Base-by-base conservation (phyloP, 495 filamentous ascomycete species). In the Friedmanniomyces simplex region DNA sequence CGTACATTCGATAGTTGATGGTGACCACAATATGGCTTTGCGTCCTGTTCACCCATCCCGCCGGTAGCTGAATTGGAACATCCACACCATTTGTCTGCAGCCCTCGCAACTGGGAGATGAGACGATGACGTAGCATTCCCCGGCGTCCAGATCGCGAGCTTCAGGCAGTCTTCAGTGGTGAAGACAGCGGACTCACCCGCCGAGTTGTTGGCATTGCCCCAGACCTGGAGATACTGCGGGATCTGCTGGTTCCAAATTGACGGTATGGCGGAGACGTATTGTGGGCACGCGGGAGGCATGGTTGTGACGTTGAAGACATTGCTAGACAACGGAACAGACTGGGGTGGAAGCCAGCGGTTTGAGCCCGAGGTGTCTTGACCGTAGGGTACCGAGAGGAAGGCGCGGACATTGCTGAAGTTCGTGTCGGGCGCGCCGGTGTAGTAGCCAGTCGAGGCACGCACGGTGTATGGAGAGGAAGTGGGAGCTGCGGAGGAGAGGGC, bases 1-100 rank as follows among this genome's bases (percentile, higher is more conserved):
- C 28, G 3, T 32, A 32, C 28, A 84, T 62, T 10, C 83, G 81
- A 65, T 86, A 85, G 67, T 63, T 69, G 43, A 83, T 75, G 5
- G 74, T 73, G 18, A 85, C 79, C 54, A 85, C 77, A 24, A 87
- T 73, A 25, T 84, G 72, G 36, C 72, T 70, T 50, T 82, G 71
- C 26, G 69, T 58, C 11, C 69, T 55, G 50, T 73, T 52, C 58
- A 75, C 71, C 68, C 75, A 60, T 67, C 67, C 63, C 59, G 72
- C 30, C 30, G 71, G 69, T 57, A 71, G 61, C 68, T 80, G 76
- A 36, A 72, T 73, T 10, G 71, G 71, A 10, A 74, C 69, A 52
- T 71, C 66, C 26, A 72, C 57, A 18, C 74, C 73, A 11, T 74
- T 76, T 16, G 65, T 63, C 24, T 59, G 61, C 42, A 74, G 76